Conservation (phyloP, 2,329 filamentous ascomycete genomes). For the Fusarium tricinctum region DNA sequence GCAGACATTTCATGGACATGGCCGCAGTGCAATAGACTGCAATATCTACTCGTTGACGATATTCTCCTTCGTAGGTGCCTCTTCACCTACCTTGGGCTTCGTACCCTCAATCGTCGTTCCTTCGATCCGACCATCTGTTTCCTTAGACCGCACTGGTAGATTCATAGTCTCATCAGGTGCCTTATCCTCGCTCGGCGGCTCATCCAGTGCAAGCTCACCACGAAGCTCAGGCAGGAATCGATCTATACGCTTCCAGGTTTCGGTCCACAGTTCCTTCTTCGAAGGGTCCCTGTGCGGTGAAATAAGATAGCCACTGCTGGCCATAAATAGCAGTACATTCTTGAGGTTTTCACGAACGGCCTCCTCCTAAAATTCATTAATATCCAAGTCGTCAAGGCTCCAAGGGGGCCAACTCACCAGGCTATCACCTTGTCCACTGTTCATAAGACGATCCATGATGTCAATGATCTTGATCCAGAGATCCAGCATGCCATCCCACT, state of each 20-base stretch:
- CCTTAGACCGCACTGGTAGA: conserved; percentile 4
- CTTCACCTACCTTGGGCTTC: conserved; percentile 15
- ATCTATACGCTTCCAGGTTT: conserved; percentile 76
- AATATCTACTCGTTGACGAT: conserved; percentile 10
- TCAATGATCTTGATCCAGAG: conserved; percentile 94
- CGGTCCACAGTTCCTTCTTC: conserved; percentile 70
- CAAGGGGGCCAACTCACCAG: conserved; percentile 70
- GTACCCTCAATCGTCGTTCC: conserved; percentile 14
- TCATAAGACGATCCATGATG: conserved; percentile 96
- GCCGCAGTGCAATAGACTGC: background rate
- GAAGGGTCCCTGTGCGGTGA: conserved; percentile 72
- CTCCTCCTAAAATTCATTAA: conserved; percentile 75
- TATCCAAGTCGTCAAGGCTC: background rate
- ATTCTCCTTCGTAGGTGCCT: conserved; percentile 13
- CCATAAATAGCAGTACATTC: conserved; percentile 96
- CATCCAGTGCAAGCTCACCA: conserved; percentile 69
- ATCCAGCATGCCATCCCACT: conserved; percentile 90
- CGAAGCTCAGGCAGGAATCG: conserved; percentile 73
- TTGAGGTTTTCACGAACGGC: conserved; percentile 95
- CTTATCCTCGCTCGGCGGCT: conserved; percentile 40
- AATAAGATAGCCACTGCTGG: conserved; percentile 86
- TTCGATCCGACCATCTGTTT: conserved; percentile 13
- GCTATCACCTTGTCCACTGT: conserved; percentile 91
- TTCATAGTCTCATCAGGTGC: background rate
- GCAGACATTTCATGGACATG: conserved; percentile 2